phyloP scores from a whole-genome alignment of 1,284 basidiomycete species.

The Puccinia novopanici region DNA sequence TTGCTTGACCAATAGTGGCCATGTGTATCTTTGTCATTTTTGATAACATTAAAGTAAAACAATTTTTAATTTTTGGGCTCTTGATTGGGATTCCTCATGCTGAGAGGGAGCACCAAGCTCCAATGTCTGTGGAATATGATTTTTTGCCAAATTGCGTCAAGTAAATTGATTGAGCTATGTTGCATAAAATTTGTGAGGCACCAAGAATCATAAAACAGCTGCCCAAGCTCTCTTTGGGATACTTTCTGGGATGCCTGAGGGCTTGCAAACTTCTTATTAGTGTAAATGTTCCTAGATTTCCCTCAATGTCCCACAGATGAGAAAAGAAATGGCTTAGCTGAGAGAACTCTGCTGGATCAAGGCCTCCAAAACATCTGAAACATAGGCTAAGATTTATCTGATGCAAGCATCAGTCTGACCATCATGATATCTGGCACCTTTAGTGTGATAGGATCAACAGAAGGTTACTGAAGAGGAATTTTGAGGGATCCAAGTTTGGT shows the following conservation, averaged over 20 bases:
- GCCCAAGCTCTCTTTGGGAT: neutral
- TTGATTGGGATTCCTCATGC: neutral
- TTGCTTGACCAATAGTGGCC: neutral
- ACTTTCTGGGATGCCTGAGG: neutral
- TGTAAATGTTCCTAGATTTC: slow-evolving; percentile 10
- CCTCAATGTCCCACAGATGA: neutral
- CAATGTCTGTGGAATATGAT: neutral
- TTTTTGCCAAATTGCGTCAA: neutral
- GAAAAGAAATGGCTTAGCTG: neutral
- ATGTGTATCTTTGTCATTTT: neutral
- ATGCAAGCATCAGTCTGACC: slow-evolving; percentile 33
- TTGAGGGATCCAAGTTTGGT: neutral
- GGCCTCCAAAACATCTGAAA: neutral
- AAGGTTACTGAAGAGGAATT: neutral
- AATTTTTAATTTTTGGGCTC: neutral
- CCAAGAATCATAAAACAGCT: neutral
- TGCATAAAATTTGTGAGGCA: neutral
- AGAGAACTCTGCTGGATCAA: neutral
- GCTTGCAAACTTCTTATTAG: neutral
- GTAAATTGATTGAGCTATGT: neutral
- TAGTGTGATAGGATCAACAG: neutral
- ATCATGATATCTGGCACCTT: slow-evolving; percentile 2
- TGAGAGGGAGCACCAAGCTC: neutral
- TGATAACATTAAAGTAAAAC: neutral
- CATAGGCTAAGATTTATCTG: neutral